These are phyloP conservation scores for Boletus sensibilis DNA, from an alignment of 768 basidiomycete genomes.

Conservation along the genomic window DNA sequence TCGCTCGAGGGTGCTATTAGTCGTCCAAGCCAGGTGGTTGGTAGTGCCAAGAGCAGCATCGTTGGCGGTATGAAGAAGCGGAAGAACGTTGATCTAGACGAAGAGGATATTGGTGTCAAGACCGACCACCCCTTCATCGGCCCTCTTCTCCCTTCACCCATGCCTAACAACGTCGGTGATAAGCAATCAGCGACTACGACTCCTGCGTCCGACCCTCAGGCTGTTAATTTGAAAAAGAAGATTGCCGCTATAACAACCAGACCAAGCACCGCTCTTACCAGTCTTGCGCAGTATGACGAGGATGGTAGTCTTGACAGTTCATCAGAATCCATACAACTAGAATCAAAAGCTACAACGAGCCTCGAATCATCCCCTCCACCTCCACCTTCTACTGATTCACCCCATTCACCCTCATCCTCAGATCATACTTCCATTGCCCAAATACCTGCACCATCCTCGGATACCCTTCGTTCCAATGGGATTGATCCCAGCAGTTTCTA, in stretches of 20 bases:
- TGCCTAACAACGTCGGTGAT: slow-evolving; percentile 20
- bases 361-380: slow-evolving; percentile 31
- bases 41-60: slow-evolving; percentile 37
- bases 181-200: slow-evolving; percentile 17
- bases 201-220: slow-evolving; percentile 48
- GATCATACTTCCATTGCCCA: slow-evolving; percentile 24
- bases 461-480: slow-evolving; percentile 21
- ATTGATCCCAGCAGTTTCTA: slow-evolving; percentile 42
- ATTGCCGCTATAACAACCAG: slow-evolving; percentile 41
- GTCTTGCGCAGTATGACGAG: slow-evolving; percentile 43
- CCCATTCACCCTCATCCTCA: slow-evolving; percentile 30
- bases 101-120: slow-evolving; percentile 50
- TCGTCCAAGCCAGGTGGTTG: slow-evolving; percentile 18
- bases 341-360: slow-evolving; percentile 20
- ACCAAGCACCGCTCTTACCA: slow-evolving; percentile 36
- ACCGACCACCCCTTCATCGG: slow-evolving; percentile 58
- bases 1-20: slow-evolving; percentile 61
- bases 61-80: slow-evolving; percentile 49
- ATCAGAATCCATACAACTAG: slow-evolving; percentile 16
- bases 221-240: slow-evolving; percentile 50
- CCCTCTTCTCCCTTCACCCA: slow-evolving; percentile 56
- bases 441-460: slow-evolving; percentile 20
- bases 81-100: slow-evolving; percentile 45
- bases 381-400: slow-evolving; percentile 35
- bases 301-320: slow-evolving; percentile 36